phyloP scores from a whole-genome alignment of 202 grass and related monocot species.

The Cymbopogon flexuosus region DNA sequence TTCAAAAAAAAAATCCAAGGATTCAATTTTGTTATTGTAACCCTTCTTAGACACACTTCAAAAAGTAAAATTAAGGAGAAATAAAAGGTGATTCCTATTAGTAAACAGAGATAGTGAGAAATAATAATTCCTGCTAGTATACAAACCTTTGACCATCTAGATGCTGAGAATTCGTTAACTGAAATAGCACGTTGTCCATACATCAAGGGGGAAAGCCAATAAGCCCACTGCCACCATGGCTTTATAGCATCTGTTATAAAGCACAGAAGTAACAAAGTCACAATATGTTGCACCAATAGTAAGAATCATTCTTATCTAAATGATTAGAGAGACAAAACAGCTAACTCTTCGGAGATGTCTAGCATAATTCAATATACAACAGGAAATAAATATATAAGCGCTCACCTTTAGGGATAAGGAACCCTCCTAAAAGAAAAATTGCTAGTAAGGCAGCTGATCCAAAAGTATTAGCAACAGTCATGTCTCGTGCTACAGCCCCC shows the following conservation, averaged over 20 bases:
- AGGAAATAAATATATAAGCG: not conserved
- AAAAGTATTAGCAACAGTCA: slow-evolving; percentile 64
- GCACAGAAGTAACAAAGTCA: not conserved
- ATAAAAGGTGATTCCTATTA: not conserved
- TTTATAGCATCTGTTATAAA: slow-evolving; percentile 41
- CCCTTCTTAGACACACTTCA: not conserved
- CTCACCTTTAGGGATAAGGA: slow-evolving; percentile 67
- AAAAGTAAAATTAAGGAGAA: not conserved
- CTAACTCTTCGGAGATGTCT: not conserved
- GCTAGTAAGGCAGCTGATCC: slow-evolving; percentile 50
- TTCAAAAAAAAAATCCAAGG: not conserved
- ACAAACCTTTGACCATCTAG: slow-evolving; percentile 54
- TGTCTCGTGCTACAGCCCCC: slow-evolving; percentile 58
- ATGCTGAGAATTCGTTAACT: slow-evolving; percentile 62
- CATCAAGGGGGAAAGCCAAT: slow-evolving; percentile 65
- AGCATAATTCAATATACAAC: not conserved
- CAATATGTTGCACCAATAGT: not conserved
- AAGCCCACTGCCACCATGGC: slow-evolving; percentile 71
- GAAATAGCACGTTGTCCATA: slow-evolving; percentile 76
- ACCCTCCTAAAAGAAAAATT: slow-evolving; percentile 67
- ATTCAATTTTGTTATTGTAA: not conserved
- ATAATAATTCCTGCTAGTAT: slow-evolving; percentile 5
- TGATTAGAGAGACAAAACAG: not conserved
- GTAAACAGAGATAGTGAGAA: not conserved
- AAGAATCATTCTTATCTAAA: not conserved